A percentile compares a stretch with the other conserved stretches of the same genome.
phyloP scores from a whole-genome alignment of 2,329 filamentous ascomycete species.

The Penicillium occitanis region DNA sequence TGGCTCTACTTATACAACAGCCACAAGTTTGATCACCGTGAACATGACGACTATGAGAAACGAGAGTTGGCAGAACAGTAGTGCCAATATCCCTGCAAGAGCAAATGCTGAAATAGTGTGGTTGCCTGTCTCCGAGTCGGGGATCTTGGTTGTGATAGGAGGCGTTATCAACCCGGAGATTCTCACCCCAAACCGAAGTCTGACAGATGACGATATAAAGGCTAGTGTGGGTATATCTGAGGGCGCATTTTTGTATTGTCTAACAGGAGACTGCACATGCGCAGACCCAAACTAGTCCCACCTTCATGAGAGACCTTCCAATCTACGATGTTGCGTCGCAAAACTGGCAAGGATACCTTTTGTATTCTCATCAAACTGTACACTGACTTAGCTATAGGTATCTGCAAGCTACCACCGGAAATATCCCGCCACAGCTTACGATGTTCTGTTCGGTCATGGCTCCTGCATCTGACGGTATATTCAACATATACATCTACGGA shows the following conservation, averaged over 20 bases:
- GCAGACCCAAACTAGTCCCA: conserved; percentile 29
- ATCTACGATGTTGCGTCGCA: conserved; percentile 39
- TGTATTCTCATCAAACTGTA: not conserved
- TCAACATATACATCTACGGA: conserved; percentile 39
- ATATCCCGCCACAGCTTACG: conserved; percentile 36
- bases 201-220: conserved; percentile 17
- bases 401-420: conserved; percentile 43
- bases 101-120: conserved; percentile 67
- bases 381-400: conserved; percentile 32
- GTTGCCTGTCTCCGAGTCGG: conserved; percentile 45
- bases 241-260: not conserved
- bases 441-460: conserved; percentile 46
- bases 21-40: conserved; percentile 60
- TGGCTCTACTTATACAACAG: conserved; percentile 43
- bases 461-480: conserved; percentile 37
- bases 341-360: conserved; percentile 27
- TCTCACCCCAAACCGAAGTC: conserved; percentile 18
- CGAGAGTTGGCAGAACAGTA: conserved; percentile 59
- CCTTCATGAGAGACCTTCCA: conserved; percentile 39
- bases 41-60: conserved; percentile 56
- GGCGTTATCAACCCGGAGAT: conserved; percentile 34
- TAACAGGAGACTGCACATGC: not conserved
- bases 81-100: conserved; percentile 52
- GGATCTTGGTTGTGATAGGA: conserved; percentile 42
- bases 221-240: conserved; percentile 24